These are phyloP conservation scores for Tuber aestivum DNA, from an alignment of 495 filamentous ascomycete genomes.

Conservation along the genomic window DNA sequence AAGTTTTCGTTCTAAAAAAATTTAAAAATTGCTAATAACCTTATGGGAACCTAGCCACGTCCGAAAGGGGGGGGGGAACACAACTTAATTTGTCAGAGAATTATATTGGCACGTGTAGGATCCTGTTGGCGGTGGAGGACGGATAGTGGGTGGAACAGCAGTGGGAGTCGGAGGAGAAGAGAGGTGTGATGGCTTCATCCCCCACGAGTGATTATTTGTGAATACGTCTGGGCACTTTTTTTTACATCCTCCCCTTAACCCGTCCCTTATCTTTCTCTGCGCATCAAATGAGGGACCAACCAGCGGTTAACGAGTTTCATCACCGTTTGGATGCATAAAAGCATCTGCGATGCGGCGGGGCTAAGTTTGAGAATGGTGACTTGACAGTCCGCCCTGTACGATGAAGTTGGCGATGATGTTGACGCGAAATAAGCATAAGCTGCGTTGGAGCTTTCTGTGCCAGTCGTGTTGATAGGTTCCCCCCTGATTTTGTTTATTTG, in stretches of 20 bases:
- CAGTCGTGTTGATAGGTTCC: background rate
- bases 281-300: background rate
- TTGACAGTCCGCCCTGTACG: background rate
- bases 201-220: background rate
- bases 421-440: background rate
- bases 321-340: background rate
- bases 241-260: background rate
- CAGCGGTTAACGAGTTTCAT: slow-evolving; percentile 2
- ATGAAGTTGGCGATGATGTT: background rate
- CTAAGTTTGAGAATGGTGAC: background rate
- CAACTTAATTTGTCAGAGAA: background rate
- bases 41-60: background rate
- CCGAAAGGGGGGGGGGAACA: background rate
- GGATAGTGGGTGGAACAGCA: background rate
- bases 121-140: background rate
- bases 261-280: background rate
- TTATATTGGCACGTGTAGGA: background rate
- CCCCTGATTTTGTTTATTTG: background rate
- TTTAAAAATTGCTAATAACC: background rate
- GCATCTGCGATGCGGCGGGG: background rate
- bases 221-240: background rate
- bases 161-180: background rate
- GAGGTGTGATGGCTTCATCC: background rate
- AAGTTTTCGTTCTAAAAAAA: background rate
- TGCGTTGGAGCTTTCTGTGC: background rate